phyloP scores from a whole-genome alignment of 495 filamentous ascomycete species.

The Podospora sp. region DNA sequence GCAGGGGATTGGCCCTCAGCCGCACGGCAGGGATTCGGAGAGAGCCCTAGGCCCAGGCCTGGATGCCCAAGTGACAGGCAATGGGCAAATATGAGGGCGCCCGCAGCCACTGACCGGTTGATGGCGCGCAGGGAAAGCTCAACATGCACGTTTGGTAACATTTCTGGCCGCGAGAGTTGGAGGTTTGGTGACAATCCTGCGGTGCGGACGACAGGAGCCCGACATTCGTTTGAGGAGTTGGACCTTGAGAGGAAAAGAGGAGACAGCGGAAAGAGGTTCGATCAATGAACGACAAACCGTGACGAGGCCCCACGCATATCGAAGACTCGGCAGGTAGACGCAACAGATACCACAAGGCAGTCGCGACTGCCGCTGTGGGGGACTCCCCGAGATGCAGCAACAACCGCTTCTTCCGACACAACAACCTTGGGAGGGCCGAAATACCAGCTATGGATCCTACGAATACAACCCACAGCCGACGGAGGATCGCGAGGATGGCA shows the following conservation, averaged over 20 bases:
- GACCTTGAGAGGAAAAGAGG: background rate
- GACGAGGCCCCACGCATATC: background rate
- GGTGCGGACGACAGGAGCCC: background rate
- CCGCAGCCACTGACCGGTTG: background rate
- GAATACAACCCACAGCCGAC: slow-evolving; percentile 34
- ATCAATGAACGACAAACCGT: background rate
- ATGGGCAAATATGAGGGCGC: slow-evolving; percentile 28
- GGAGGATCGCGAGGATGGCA: slow-evolving; percentile 29
- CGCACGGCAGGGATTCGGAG: slow-evolving; percentile 34
- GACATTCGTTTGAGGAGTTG: background rate
- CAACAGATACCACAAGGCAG: background rate
- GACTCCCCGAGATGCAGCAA: slow-evolving; percentile 27
- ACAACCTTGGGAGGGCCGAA: slow-evolving; percentile 18
- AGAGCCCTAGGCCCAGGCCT: slow-evolving; percentile 8
- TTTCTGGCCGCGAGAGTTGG: background rate
- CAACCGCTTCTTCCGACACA: slow-evolving; percentile 20
- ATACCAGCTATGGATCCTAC: slow-evolving; percentile 18
- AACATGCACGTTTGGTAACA: slow-evolving; percentile 18
- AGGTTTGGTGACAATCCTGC: background rate
- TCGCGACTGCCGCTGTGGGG: background rate
- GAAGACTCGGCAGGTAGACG: background rate
- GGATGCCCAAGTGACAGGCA: slow-evolving; percentile 9
- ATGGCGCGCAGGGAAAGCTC: background rate
- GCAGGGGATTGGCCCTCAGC: slow-evolving; percentile 29
- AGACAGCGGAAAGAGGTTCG: background rate